phyloP scores from a whole-genome alignment of 768 basidiomycete species.

The Russula sp. region DNA sequence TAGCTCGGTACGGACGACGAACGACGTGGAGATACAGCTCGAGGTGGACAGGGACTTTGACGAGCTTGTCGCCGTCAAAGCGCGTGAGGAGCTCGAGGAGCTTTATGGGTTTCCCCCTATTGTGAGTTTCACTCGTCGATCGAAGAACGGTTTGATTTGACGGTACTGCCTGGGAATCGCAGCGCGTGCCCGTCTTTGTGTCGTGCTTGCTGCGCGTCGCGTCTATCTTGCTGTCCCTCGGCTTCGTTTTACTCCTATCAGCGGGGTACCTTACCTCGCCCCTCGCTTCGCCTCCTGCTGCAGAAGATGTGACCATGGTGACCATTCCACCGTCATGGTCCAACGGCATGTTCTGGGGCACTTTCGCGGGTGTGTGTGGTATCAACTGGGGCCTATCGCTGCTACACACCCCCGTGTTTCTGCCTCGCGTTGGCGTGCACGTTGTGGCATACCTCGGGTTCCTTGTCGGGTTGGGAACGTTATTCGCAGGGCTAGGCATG shows the following conservation, averaged over 20 bases:
- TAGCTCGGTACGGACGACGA: neutral
- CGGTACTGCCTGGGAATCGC: slow-evolving; percentile 6
- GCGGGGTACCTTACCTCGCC: slow-evolving; percentile 56
- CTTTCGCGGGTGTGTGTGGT: slow-evolving; percentile 29
- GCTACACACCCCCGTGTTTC: slow-evolving; percentile 59
- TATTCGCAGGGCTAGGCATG: slow-evolving; percentile 66
- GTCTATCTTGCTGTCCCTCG: slow-evolving; percentile 63
- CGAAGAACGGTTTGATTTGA: neutral
- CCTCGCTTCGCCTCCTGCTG: slow-evolving; percentile 25
- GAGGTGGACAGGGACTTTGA: slow-evolving; percentile 65
- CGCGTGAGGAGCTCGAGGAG: slow-evolving; percentile 70
- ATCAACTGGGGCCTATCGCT: slow-evolving; percentile 50
- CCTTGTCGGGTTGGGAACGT: slow-evolving; percentile 57
- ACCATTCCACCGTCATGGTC: slow-evolving; percentile 24
- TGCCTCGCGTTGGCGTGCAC: slow-evolving; percentile 71
- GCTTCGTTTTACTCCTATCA: slow-evolving; percentile 55
- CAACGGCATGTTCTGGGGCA: slow-evolving; percentile 27
- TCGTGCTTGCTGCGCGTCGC: slow-evolving; percentile 73
- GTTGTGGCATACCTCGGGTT: slow-evolving; percentile 66
- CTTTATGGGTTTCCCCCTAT: slow-evolving; percentile 77
- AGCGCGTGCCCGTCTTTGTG: slow-evolving; percentile 77
- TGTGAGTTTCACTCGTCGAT: slow-evolving; percentile 39
- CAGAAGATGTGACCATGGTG: neutral
- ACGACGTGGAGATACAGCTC: slow-evolving; percentile 28
- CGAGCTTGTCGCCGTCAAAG: slow-evolving; percentile 53